These are phyloP conservation scores for Strobilomyces echinocephalus DNA, from an alignment of 768 basidiomycete species.

Conservation along the genomic window DNA sequence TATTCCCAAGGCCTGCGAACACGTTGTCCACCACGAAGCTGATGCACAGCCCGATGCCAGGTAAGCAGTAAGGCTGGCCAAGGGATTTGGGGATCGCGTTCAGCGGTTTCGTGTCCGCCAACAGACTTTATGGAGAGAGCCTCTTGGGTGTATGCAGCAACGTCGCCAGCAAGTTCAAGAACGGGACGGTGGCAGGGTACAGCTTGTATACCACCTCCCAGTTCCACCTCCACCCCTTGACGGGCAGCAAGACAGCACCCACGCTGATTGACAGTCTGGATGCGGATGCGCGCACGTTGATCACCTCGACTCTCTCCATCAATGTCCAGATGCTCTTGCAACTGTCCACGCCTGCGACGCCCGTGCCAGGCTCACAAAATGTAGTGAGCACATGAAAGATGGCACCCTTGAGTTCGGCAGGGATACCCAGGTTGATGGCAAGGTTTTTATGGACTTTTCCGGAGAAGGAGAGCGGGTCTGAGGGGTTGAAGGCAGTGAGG, in stretches of 20 bases:
- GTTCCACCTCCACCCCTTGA: constrained; percentile 81
- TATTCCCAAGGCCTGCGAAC: constrained; percentile 81
- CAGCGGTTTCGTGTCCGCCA: constrained; percentile 54
- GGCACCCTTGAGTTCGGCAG: constrained; percentile 86
- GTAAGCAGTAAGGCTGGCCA: constrained; percentile 74
- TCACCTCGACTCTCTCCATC: constrained; percentile 82
- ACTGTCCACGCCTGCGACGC: constrained; percentile 64
- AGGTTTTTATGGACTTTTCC: constrained; percentile 46
- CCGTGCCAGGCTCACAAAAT: constrained; percentile 82
- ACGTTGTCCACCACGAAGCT: constrained; percentile 90
- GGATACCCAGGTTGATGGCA: constrained; percentile 61
- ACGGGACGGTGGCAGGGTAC: constrained; percentile 88
- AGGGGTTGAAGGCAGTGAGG: constrained; percentile 63
- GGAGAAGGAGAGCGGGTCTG: constrained; percentile 46
- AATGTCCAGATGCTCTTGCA: constrained; percentile 78
- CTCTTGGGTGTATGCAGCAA: constrained; percentile 82
- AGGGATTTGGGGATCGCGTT: constrained; percentile 77
- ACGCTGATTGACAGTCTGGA: constrained; percentile 21
- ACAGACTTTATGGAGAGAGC: constrained; percentile 53
- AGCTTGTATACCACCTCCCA: constrained; percentile 75
- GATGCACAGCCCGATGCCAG: constrained; percentile 77
- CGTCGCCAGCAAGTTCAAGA: constrained; percentile 75
- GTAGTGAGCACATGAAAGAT: constrained; percentile 76
- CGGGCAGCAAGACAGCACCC: constrained; percentile 42
- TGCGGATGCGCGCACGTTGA: constrained; percentile 58